phyloP scores from a whole-genome alignment of 768 basidiomycete species.

The Leccinum pellstonianum region DNA sequence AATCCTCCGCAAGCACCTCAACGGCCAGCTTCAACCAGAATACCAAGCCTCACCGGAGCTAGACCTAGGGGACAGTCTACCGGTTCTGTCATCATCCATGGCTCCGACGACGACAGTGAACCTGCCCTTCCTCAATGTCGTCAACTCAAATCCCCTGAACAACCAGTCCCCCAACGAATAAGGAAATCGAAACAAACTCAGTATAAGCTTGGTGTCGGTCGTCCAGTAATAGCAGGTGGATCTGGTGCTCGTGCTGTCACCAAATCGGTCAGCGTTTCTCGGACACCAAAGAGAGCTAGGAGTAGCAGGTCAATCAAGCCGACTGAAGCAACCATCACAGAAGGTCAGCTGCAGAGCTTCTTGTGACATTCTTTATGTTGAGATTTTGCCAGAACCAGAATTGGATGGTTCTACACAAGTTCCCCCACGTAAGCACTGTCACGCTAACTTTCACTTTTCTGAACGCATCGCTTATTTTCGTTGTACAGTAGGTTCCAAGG shows the following conservation, averaged over 20 bases:
- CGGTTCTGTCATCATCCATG: constrained; percentile 39
- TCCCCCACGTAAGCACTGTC: constrained; percentile 16
- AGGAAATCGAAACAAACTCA: constrained; percentile 75
- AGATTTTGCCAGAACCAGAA: constrained; percentile 28
- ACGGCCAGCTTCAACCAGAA: constrained; percentile 35
- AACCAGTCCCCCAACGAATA: constrained; percentile 38
- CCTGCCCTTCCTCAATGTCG: constrained; percentile 23
- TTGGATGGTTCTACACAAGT: constrained; percentile 10
- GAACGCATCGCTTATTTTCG: neutral
- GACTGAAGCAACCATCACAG: constrained; percentile 54
- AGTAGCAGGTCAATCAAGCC: constrained; percentile 49
- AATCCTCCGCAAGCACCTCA: constrained; percentile 21
- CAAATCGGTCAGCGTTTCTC: constrained; percentile 52
- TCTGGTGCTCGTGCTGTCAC: constrained; percentile 64
- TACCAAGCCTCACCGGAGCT: constrained; percentile 27
- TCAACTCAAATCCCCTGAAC: constrained; percentile 14
- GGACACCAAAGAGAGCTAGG: constrained; percentile 46
- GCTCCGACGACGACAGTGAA: constrained; percentile 44
- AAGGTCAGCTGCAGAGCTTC: constrained; percentile 38
- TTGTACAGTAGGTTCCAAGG: constrained; percentile 8
- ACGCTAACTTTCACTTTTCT: neutral
- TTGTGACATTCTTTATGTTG: constrained; percentile 7
- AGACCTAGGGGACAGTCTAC: constrained; percentile 34
- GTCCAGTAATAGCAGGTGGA: constrained; percentile 65
- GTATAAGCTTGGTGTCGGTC: constrained; percentile 66